phyloP scores from a whole-genome alignment of 345 rosid genomes.

The Syzygium aromaticum region DNA sequence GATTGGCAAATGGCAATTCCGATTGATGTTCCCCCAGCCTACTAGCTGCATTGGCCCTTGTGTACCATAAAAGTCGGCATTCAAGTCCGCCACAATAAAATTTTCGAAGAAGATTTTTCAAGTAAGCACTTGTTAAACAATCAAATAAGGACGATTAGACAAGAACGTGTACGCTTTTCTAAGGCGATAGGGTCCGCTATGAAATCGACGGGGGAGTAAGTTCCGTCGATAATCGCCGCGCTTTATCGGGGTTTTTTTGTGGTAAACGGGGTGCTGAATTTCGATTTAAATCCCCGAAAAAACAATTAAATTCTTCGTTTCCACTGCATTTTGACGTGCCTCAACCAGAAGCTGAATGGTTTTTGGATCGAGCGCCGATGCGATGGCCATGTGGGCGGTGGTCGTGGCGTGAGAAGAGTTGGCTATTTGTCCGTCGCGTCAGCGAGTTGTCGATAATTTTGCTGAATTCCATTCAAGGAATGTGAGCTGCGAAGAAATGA shows the following conservation, averaged over 20 bases:
- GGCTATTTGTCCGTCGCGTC: not conserved
- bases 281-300: not conserved
- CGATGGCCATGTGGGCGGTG: not conserved
- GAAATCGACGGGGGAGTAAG: not conserved
- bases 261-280: not conserved
- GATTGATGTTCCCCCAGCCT: too few species aligned
- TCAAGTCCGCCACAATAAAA: too few species aligned
- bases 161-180: not conserved
- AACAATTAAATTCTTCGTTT: not conserved
- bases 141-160: not conserved
- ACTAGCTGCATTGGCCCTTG: too few species aligned
- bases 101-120: too few species aligned
- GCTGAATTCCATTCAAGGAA: too few species aligned
- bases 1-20: not conserved
- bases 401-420: accelerated
- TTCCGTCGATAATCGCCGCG: accelerated
- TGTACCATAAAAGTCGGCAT: too few species aligned
- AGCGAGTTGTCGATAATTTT: not conserved
- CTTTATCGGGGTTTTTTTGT: not conserved
- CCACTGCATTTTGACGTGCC: not conserved
- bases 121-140: too few species aligned
- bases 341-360: not conserved
- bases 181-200: not conserved
- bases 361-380: not conserved
- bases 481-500: not conserved